Conservation (phyloP, 495 filamentous ascomycete genomes). For the Aspergillus nanangensis region DNA sequence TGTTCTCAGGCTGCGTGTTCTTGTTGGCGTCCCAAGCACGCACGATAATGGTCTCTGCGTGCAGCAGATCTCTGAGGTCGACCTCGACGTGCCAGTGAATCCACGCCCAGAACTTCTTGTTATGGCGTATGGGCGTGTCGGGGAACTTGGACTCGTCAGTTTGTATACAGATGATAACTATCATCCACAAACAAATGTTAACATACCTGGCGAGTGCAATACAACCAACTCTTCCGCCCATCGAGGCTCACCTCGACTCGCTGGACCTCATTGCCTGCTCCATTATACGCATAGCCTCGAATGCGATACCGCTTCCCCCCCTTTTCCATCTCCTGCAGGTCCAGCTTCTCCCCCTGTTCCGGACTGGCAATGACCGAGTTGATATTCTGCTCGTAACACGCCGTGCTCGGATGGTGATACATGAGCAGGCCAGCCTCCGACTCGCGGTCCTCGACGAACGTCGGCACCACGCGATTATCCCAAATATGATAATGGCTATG, state of each 20-base stretch:
- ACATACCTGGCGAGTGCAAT: conserved; percentile 13
- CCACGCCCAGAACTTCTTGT: conserved; percentile 19
- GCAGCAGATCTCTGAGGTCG: conserved; percentile 3
- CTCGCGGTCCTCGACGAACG: conserved; percentile 20
- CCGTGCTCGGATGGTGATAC: conserved; percentile 14
- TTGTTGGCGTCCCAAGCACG: conserved; percentile 15
- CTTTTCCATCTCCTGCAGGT: conserved; percentile 12
- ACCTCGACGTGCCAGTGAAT: conserved; percentile 16
- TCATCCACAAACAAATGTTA: background rate
- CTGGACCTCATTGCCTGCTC: conserved; percentile 50
- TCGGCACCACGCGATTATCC: conserved; percentile 27
- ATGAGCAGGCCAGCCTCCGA: conserved; percentile 17
- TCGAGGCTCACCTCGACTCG: conserved; percentile 55
- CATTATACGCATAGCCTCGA: conserved; percentile 56
- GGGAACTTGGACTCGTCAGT: conserved; percentile 10
- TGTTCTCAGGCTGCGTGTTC: conserved; percentile 18
- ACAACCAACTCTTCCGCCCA: conserved; percentile 45
- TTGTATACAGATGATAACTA: background rate
- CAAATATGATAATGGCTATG: conserved; percentile 29
- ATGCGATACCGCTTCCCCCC: conserved; percentile 24
- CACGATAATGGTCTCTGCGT: conserved; percentile 12
- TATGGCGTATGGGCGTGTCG: conserved; percentile 13
- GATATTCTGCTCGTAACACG: conserved; percentile 14
- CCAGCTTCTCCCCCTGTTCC: conserved; percentile 21
- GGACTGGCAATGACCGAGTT: conserved; percentile 18